Evolutionary conservation across 257 asterid genomes (phyloP).

Genomic region (Lithospermum erythrorhizon): DNA sequence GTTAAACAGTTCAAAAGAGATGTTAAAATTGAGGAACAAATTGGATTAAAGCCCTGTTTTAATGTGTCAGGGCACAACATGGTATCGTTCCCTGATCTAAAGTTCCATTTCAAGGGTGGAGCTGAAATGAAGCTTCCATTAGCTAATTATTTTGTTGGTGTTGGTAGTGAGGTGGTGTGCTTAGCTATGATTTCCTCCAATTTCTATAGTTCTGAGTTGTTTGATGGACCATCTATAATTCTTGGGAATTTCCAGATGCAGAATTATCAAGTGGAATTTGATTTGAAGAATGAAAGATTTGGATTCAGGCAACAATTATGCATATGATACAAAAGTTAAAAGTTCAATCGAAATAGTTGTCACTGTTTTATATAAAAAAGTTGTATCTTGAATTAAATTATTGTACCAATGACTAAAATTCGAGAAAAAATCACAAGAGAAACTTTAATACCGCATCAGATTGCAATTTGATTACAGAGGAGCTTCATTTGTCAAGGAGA

Average conservation of each 20-base stretch:
- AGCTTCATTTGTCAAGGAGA: no score
- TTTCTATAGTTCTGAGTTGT: slow-evolving; percentile 22
- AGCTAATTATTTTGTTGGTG: slow-evolving; percentile 49
- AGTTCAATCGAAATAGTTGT: no score
- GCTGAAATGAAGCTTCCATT: slow-evolving; percentile 60
- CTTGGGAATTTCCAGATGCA: slow-evolving; percentile 82
- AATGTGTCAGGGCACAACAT: slow-evolving; percentile 34
- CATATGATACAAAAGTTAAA: slow-evolving; percentile 12
- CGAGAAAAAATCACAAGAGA: no score
- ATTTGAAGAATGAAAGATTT: slow-evolving; percentile 54
- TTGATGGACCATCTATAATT: slow-evolving; percentile 62
- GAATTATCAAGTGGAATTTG: slow-evolving; percentile 65
- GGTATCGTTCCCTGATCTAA: slow-evolving; percentile 39
- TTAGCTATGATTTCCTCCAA: slow-evolving; percentile 44
- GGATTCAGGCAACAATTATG: slow-evolving; percentile 60
- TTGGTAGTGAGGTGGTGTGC: slow-evolving; percentile 34
- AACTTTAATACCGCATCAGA: no score
- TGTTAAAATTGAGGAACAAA: slow-evolving; percentile 27
- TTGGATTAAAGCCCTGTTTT: slow-evolving; percentile 66
- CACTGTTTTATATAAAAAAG: no score
- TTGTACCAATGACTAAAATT: no score
- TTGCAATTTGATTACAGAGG: no score
- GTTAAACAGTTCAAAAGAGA: slow-evolving; percentile 41
- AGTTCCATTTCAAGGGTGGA: slow-evolving; percentile 76
- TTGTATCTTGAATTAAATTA: no score